A percentile compares a stretch with the other conserved stretches of the same genome.
phyloP scores from a whole-genome alignment of 2,329 filamentous ascomycete genomes.

The Colletotrichum caudatum region DNA sequence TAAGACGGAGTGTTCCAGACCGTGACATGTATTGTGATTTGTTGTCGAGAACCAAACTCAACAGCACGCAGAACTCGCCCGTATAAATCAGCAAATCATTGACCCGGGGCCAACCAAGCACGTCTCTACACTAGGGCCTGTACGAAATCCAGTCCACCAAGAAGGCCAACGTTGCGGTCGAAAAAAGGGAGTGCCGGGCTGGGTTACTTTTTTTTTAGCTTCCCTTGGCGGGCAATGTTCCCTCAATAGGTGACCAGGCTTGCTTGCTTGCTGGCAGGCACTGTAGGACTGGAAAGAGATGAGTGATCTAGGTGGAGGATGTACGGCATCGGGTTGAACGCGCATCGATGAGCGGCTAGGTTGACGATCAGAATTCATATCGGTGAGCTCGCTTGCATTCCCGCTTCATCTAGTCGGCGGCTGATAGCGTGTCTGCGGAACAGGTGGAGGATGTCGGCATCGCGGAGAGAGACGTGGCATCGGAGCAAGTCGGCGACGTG shows the following conservation, averaged over 20 bases:
- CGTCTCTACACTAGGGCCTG: constrained; percentile 1
- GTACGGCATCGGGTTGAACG: constrained; percentile 4
- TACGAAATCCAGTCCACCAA: not conserved
- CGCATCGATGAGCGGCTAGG: not conserved
- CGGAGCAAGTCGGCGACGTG: not conserved
- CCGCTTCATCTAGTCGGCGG: not conserved
- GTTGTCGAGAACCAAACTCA: not conserved
- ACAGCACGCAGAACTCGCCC: not conserved
- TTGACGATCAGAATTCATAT: not conserved
- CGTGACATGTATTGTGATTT: not conserved
- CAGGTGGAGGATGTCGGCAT: not conserved
- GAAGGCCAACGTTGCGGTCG: constrained; percentile 1
- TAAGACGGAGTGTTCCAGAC: not conserved
- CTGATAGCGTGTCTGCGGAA: constrained; percentile 1
- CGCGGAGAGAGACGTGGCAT: not conserved
- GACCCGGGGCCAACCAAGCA: constrained; percentile 2
- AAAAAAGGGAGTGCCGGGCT: constrained; percentile 24
- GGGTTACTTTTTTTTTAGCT: constrained; percentile 22
- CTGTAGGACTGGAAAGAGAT: not conserved
- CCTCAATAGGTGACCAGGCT: not conserved
- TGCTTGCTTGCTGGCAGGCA: too few species aligned
- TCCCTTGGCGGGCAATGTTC: not conserved
- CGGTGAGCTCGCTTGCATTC: constrained; percentile 6
- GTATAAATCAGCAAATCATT: constrained; percentile 1
- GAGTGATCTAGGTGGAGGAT: not conserved